A percentile compares a stretch with the other conserved stretches of the same genome.
These are phyloP conservation scores for Diaporthe sp. DNA, from an alignment of 2,329 filamentous ascomycete genomes.

Conservation along the genomic window DNA sequence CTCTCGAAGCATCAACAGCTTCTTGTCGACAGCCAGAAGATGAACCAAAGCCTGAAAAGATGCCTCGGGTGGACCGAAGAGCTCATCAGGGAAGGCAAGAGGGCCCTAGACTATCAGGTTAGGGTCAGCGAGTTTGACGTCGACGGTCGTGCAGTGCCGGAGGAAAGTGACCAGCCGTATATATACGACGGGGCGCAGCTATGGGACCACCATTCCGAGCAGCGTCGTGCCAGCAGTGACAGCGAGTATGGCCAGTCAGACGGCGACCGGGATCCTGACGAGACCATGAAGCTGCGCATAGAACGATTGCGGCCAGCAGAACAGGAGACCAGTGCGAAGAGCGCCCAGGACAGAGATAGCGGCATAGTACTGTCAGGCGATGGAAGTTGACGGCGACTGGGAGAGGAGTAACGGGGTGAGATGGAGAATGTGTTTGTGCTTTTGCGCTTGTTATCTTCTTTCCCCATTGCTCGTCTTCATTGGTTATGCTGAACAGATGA, in stretches of 20 bases:
- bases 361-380: conserved; percentile 42
- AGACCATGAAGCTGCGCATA: conserved; percentile 40
- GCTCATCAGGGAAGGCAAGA: conserved; percentile 89
- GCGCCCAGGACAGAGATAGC: conserved; percentile 41
- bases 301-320: conserved; percentile 37
- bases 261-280: conserved; percentile 34
- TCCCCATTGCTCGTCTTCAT: background rate
- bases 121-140: conserved; percentile 84
- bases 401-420: background rate
- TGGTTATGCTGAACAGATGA: conserved; percentile 1
- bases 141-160: conserved; percentile 80
- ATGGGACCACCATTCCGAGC: conserved; percentile 31
- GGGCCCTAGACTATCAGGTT: conserved; percentile 87
- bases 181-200: conserved; percentile 41
- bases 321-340: conserved; percentile 28
- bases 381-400: conserved; percentile 9
- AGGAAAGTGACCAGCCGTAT: conserved; percentile 71
- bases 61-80: conserved; percentile 93
- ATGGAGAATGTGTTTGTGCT: background rate
- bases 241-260: conserved; percentile 19
- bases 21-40: conserved; percentile 90
- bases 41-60: conserved; percentile 93
- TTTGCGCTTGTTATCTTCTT: background rate
- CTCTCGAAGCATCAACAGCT: conserved; percentile 90
- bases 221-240: background rate